Percentiles rank a stretch among this genome's conserved stretches.
phyloP scores from a whole-genome alignment of 1,139 yeast species.

The Geotrichum australiense region DNA sequence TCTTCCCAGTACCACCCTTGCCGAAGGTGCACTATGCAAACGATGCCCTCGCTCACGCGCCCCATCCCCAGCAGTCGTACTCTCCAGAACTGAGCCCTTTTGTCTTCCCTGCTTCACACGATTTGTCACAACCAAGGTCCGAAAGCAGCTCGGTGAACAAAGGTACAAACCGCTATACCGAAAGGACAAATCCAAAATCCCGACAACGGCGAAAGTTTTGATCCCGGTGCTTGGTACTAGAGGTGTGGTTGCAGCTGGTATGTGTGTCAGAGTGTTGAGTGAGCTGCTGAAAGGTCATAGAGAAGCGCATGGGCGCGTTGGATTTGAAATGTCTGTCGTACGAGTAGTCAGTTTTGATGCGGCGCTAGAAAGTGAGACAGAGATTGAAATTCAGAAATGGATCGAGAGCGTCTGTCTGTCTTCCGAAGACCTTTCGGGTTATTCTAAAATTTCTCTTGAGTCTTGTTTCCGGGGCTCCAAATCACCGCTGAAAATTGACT shows the following conservation, averaged over 20 bases:
- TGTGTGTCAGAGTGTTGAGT: constrained; percentile 57
- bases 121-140: constrained; percentile 15
- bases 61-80: constrained; percentile 3
- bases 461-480: constrained; percentile 3
- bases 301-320: constrained; percentile 51
- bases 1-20: constrained; percentile 2
- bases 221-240: constrained; percentile 14
- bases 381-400: not conserved
- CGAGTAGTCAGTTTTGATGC: constrained; percentile 38
- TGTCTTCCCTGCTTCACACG: constrained; percentile 17
- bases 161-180: constrained; percentile 15
- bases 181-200: constrained; percentile 10
- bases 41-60: constrained; percentile 12
- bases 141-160: constrained; percentile 15
- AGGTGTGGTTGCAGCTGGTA: constrained; percentile 5
- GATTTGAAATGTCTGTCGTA: constrained; percentile 55
- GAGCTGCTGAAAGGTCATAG: constrained; percentile 57
- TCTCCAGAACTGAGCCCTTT: constrained; percentile 17
- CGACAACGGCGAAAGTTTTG: constrained; percentile 12
- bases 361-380: not conserved
- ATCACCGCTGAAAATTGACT: constrained; percentile 7
- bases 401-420: constrained; percentile 3
- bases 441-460: constrained; percentile 1
- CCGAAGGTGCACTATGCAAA: constrained; percentile 12
- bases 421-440: constrained; percentile 7